phyloP scores from a whole-genome alignment of 2,329 filamentous ascomycete genomes.

The Penicillium digitatum region DNA sequence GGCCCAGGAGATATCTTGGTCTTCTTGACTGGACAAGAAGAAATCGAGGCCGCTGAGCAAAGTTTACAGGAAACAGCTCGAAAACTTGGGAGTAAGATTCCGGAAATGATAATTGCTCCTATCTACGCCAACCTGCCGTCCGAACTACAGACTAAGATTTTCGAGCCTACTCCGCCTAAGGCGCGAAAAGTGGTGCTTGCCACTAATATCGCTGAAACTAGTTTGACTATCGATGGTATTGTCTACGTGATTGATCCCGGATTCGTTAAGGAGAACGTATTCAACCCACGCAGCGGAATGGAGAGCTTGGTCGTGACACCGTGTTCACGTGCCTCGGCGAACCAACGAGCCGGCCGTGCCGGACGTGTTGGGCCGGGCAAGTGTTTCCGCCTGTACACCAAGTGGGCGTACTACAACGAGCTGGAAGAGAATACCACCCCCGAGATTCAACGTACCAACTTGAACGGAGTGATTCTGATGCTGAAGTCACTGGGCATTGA shows the following conservation, averaged over 20 bases:
- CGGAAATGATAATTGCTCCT: constrained; percentile 83
- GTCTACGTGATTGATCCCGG: constrained; percentile 94
- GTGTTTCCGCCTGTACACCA: constrained; percentile 89
- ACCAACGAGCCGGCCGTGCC: constrained; percentile 87
- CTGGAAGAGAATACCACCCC: constrained; percentile 88
- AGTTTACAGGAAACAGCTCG: constrained; percentile 79
- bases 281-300: constrained; percentile 88
- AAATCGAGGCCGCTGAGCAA: constrained; percentile 84
- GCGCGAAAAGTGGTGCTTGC: constrained; percentile 88
- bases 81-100: constrained; percentile 79
- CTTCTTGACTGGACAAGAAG: constrained; percentile 92
- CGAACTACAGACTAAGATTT: constrained; percentile 87
- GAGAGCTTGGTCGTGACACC: constrained; percentile 86
- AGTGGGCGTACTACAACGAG: constrained; percentile 91
- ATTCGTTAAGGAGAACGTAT: constrained; percentile 92
- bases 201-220: constrained; percentile 96
- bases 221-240: constrained; percentile 91
- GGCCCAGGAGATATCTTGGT: constrained; percentile 85
- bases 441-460: constrained; percentile 86
- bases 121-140: constrained; percentile 93
- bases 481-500: constrained; percentile 90
- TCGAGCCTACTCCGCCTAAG: constrained; percentile 81
- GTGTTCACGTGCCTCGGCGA: constrained; percentile 85
- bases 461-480: constrained; percentile 77
- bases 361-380: constrained; percentile 89